Percentiles rank a stretch among this genome's conserved stretches.
phyloP scores from a whole-genome alignment of 805 yeast genomes.

The Priceomyces castillae region DNA sequence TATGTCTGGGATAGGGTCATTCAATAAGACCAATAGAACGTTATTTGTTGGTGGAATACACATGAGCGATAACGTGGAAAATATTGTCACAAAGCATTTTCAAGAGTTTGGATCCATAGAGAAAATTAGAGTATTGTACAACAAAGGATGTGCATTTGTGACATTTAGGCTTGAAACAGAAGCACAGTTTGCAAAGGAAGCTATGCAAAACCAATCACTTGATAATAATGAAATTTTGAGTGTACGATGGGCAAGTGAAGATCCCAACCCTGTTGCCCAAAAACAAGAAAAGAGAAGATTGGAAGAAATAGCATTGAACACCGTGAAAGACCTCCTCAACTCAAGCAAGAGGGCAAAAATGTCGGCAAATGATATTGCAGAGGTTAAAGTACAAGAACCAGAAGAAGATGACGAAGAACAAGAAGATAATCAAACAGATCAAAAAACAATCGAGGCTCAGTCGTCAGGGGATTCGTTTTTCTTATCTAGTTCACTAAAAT shows the following conservation, averaged over 20 bases:
- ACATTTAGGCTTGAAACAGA: slow-evolving; percentile 62
- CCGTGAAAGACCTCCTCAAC: slow-evolving; percentile 45
- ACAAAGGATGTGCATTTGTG: slow-evolving; percentile 74
- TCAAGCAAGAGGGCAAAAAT: slow-evolving; percentile 14
- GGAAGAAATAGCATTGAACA: slow-evolving; percentile 53
- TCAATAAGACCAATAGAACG: slow-evolving; percentile 66
- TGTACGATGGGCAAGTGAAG: slow-evolving; percentile 87
- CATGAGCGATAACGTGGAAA: slow-evolving; percentile 38
- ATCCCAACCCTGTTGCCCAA: slow-evolving; percentile 71
- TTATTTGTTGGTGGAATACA: slow-evolving; percentile 67
- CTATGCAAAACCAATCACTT: slow-evolving; percentile 81
- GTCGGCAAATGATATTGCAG: not conserved
- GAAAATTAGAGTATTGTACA: slow-evolving; percentile 56
- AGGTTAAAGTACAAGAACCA: slow-evolving; percentile 9
- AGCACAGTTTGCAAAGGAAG: slow-evolving; percentile 95
- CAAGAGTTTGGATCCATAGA: slow-evolving; percentile 75
- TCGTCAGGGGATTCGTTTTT: slow-evolving; percentile 8
- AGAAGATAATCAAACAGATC: not conserved
- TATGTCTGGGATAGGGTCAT: slow-evolving; percentile 91
- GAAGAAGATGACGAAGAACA: slow-evolving; percentile 1
- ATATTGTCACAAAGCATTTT: slow-evolving; percentile 45
- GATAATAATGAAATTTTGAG: slow-evolving; percentile 59
- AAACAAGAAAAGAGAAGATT: slow-evolving; percentile 45
- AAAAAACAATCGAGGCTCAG: slow-evolving; percentile 13
- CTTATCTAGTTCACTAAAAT: slow-evolving; percentile 11